Evolutionary conservation across 73 alveolate species (phyloP).

Genomic region (Uronychia binucleata): DNA sequence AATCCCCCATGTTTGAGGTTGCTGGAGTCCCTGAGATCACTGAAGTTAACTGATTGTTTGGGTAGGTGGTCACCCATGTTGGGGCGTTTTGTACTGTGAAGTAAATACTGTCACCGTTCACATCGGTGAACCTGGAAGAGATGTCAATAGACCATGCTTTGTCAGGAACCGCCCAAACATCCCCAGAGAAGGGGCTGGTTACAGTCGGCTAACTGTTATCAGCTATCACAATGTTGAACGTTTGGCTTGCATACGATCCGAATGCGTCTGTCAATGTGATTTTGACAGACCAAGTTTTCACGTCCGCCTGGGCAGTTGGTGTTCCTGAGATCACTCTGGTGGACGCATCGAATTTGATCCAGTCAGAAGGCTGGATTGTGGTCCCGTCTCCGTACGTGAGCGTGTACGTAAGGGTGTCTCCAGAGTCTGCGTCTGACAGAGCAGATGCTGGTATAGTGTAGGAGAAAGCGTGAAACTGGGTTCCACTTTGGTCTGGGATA

Average conservation of each 20-base stretch:
- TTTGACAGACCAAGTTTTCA: too few relatives aligned
- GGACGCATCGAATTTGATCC: neutral
- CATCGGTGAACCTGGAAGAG: too few relatives aligned
- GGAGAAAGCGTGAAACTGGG: neutral
- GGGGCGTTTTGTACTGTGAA: neutral
- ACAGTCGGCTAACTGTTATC: too few relatives aligned
- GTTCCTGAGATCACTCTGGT: neutral
- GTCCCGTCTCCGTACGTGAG: neutral
- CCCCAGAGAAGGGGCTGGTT: too few relatives aligned
- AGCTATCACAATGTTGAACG: too few relatives aligned
- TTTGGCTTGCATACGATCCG: too few relatives aligned
- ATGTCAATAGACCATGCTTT: too few relatives aligned
- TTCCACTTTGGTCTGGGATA: conserved; percentile 1
- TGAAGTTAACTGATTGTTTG: neutral
- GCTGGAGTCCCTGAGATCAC: neutral
- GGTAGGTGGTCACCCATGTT: neutral
- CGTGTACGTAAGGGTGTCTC: neutral
- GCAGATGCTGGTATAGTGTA: neutral
- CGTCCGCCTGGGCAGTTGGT: neutral
- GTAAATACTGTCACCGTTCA: neutral
- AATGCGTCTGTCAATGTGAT: too few relatives aligned
- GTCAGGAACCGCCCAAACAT: too few relatives aligned
- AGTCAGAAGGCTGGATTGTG: neutral
- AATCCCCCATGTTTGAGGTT: neutral
- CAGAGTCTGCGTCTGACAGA: neutral